Evolutionary conservation across 495 filamentous ascomycete genomes (phyloP), one percentile per base, ranked within the genome.

Genomic region (Penicillium cosmopolitanum): DNA sequence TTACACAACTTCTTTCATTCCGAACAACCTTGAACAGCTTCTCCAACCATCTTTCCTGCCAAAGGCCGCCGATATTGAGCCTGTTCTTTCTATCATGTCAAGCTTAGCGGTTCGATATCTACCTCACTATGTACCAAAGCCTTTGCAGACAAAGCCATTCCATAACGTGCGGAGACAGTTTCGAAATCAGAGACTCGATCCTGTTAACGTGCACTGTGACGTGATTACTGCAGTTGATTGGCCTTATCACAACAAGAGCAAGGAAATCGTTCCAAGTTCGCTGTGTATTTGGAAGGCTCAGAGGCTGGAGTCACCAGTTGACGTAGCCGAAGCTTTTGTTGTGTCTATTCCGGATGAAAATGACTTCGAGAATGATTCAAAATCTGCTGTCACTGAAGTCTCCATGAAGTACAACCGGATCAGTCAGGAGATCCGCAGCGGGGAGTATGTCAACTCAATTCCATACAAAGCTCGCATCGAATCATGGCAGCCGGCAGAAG

Each of bases 1-100:
- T 16, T 90, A 96, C 25, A 92, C 96, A 64, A 96, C 92, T 0
- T 89, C 91, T 4, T 96, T 92, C 70, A 94, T 96, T 62, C 82
- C 85, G n/a, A 89, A 90, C 65, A 82, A 92, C 68, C 77, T 78
- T 46, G 80, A 82, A 11, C 85, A 89, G 40, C 80, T 91, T 7
- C 89, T 91, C 5, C 53, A 52, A 16, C 38, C 59, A 1, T 42
- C 51, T 5, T 53, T 16, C 11, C 43, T 23, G 2, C 33, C n/a
- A 18, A 44, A 35, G 1, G 2, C 50, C 1, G 38, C 33, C 1
- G 51, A 55, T 2, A 23, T 43, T 1, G 35, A 55, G 9, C 56
- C 42, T 5, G 42, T 51, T 3, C 21, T 59, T 4, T 59, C 63
- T 6, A 50, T 62, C 9, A 46, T 66, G 28, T 56, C 63, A 19